A percentile compares a stretch with the other conserved stretches of the same genome.
These are phyloP conservation scores for Cercospora sp. DNA, from an alignment of 2,329 filamentous ascomycete species.

Conservation along the genomic window DNA sequence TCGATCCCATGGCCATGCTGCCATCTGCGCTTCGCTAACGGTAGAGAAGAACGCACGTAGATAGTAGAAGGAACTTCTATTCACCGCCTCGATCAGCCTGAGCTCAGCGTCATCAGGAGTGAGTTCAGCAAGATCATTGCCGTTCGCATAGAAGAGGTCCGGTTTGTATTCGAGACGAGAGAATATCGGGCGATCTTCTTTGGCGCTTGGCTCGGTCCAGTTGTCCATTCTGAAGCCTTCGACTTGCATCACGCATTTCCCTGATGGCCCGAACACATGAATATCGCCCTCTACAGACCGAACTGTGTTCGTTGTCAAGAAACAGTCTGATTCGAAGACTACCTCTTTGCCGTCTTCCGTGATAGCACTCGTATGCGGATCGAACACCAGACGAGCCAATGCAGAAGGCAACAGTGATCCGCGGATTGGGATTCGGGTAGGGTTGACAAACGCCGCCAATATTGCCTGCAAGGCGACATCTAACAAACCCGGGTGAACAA, in stretches of 20 bases:
- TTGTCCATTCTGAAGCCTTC: conserved; percentile 27
- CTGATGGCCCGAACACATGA: conserved; percentile 28
- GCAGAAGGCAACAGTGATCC: conserved; percentile 23
- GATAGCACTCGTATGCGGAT: conserved; percentile 17
- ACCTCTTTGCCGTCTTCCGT: conserved; percentile 31
- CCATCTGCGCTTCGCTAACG: conserved; percentile 13
- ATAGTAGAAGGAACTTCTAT: conserved; percentile 22
- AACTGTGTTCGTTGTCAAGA: conserved; percentile 23
- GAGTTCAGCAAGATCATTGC: conserved; percentile 18
- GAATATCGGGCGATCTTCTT: conserved; percentile 23
- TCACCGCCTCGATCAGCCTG: conserved; percentile 22
- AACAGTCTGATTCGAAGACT: conserved; percentile 23
- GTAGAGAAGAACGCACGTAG: conserved; percentile 21
- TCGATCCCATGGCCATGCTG: conserved; percentile 24
- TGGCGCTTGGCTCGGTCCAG: conserved; percentile 18
- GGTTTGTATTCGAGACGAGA: conserved; percentile 20
- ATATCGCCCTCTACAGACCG: conserved; percentile 25
- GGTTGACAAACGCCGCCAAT: conserved; percentile 35
- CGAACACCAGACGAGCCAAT: conserved; percentile 21
- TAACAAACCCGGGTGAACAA: conserved; percentile 36
- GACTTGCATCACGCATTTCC: conserved; percentile 17
- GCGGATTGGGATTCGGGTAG: conserved; percentile 24
- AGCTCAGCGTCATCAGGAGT: conserved; percentile 16
- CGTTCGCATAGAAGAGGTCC: conserved; percentile 22
- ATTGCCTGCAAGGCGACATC: conserved; percentile 39